Conservation (phyloP, 345 rosid genomes). For the Eucalyptus albens region DNA sequence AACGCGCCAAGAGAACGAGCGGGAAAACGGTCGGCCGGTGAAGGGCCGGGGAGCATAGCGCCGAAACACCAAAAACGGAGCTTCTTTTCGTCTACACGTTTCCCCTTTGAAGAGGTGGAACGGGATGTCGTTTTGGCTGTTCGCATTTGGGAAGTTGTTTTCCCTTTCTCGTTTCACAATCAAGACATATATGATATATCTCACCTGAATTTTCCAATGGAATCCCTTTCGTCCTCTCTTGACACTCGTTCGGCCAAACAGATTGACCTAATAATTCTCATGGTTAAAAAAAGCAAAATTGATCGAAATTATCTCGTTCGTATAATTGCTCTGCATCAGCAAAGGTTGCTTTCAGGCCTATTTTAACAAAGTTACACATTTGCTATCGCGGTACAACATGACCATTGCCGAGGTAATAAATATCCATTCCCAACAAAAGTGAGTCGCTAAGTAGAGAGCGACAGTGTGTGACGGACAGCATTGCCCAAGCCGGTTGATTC, state of each 20-base stretch:
- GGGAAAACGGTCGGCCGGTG: not conserved
- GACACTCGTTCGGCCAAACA: not conserved
- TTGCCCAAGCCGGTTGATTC: not conserved
- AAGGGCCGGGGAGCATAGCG: not conserved
- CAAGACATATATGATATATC: not conserved
- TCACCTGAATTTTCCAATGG: not conserved
- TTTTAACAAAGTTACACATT: not conserved
- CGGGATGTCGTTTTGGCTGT: not conserved
- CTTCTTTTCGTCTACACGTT: not conserved
- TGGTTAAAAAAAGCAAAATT: not conserved
- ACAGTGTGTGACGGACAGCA: not conserved
- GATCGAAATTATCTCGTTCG: not conserved
- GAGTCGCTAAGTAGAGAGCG: not conserved
- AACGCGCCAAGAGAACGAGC: not conserved
- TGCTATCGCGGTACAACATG: not conserved
- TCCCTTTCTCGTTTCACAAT: not conserved
- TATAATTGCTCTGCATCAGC: not conserved
- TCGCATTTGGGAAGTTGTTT: not conserved
- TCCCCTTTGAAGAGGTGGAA: not conserved
- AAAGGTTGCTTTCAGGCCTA: not conserved
- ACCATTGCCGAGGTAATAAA: not conserved
- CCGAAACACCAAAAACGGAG: not conserved
- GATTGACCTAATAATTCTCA: not conserved
- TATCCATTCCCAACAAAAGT: not conserved
- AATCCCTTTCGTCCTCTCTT: not conserved